Base-by-base conservation (phyloP, 257 asterid genomes). In the Orobanche coerulescens region DNA sequence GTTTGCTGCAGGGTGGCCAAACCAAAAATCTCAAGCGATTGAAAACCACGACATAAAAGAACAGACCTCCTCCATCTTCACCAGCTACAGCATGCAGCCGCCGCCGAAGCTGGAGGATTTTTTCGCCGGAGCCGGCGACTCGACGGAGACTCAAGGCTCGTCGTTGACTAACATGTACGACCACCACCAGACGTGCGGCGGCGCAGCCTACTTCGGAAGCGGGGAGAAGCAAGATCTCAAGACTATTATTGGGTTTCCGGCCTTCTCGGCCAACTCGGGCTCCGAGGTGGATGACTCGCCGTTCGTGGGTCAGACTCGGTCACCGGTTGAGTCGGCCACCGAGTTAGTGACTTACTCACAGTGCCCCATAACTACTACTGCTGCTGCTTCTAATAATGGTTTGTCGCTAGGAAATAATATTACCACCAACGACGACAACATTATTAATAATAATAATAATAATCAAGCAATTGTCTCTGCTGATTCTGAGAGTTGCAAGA, bases 41-140 rank as follows among this genome's bases (percentile, higher is more conserved):
- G 71, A 62, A 0, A 44, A 61, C 2, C 70, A 71, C 1, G 68
- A 65, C 24, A 55, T 37, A 15, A 73, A 72, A 31, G 75, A 73
- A 4, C 71, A 68, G 50, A 56, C 31, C 37, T 10, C 75, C 55
- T 56, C 71, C 42, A 65, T 81, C 34, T 80, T 64, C 74, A 69
- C 72, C 13, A 19, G 59, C 68, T 85, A 82, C 81, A 64, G 76
- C 90, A 81, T 36, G 74, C 90, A 81, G 26, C 71, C 74, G 33
- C 79, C 92, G 44, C 96, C 95, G 6, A 90, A 90, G 73, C 85
- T 90, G 36, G 97, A 90, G 54, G 94, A 90, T 47, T 90, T 90
- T 31, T 69, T 90, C 40, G 64, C 83, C 68, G 95, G 84, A 59
- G 73, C 30, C 49, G 93, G 95, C 47, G 94, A 85, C 72, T 79